A percentile compares a stretch with the other conserved stretches of the same genome.
phyloP scores from a whole-genome alignment of 306 rosid species.

The Dryas drummondii region DNA sequence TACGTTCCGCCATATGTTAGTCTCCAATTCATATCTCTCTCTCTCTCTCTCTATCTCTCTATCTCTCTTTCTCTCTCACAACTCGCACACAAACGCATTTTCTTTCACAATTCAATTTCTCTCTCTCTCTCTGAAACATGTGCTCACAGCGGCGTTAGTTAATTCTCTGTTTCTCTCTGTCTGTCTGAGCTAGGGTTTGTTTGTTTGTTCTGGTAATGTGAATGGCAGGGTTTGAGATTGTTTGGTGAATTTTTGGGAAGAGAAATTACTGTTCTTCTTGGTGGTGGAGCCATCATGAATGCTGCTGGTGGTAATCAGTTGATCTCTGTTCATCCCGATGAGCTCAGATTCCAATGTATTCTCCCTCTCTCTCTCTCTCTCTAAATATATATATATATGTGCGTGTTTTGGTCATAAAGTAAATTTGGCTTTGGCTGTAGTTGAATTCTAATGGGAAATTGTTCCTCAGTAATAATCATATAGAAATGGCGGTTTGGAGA shows the following conservation, averaged over 20 bases:
- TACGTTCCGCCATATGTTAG: conserved; percentile 46
- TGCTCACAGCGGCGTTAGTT: background rate
- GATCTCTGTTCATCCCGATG: conserved; percentile 71
- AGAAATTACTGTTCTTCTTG: background rate
- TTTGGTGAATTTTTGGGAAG: conserved; percentile 18
- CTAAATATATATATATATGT: too few species aligned
- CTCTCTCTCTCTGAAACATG: conserved; percentile 3
- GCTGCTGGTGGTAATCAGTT: conserved; percentile 38
- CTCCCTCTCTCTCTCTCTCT: background rate
- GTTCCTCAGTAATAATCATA: background rate
- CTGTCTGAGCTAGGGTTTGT: background rate
- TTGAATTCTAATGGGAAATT: background rate
- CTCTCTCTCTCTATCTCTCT: conserved; percentile 17
- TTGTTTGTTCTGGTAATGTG: conserved; percentile 8
- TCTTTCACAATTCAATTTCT: background rate
- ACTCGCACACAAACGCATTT: background rate
- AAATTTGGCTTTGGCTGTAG: background rate
- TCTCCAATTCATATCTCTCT: conserved; percentile 22
- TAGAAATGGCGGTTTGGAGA: background rate
- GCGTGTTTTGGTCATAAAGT: too few species aligned
- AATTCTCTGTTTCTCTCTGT: background rate
- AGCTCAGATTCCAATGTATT: conserved; percentile 76
- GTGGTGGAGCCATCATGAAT: conserved; percentile 49
- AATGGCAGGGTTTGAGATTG: conserved; percentile 20
- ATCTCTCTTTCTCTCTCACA: conserved; percentile 2